These are phyloP conservation scores for Lyophyllum shimeji DNA, from an alignment of 768 basidiomycete genomes.

Conservation along the genomic window DNA sequence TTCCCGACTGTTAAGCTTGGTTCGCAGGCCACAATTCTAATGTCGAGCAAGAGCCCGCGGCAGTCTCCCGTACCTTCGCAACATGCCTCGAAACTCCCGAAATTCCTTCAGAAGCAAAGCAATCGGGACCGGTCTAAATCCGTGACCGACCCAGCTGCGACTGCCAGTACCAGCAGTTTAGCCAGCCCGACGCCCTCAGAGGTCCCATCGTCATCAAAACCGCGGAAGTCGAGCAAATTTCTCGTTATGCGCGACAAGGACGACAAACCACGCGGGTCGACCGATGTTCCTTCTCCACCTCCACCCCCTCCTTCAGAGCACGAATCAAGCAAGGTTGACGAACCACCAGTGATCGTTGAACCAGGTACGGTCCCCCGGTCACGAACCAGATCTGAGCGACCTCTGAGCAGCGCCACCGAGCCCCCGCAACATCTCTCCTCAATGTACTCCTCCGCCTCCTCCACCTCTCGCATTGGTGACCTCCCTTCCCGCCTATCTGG, in stretches of 20 bases:
- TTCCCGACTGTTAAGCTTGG: neutral
- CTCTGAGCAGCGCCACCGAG: conserved; percentile 33
- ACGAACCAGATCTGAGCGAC: conserved; percentile 57
- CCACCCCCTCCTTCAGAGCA: neutral
- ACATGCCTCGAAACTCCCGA: neutral
- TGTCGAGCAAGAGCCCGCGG: neutral
- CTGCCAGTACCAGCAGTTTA: neutral
- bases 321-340: conserved; percentile 28
- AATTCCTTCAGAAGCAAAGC: conserved; percentile 1
- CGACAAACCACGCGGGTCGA: neutral
- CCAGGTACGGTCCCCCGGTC: conserved; percentile 49
- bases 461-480: conserved; percentile 55
- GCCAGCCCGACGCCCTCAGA: neutral
- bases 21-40: neutral
- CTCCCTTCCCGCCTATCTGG: conserved; percentile 75
- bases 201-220: neutral
- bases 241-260: neutral
- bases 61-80: neutral
- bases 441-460: conserved; percentile 48
- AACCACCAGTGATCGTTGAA: conserved; percentile 69
- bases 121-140: neutral
- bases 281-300: neutral
- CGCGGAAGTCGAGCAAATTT: neutral
- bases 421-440: conserved; percentile 20
- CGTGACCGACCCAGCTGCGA: neutral